Conservation (phyloP, 257 asterid genomes). For the Lycium ferocissimum region DNA sequence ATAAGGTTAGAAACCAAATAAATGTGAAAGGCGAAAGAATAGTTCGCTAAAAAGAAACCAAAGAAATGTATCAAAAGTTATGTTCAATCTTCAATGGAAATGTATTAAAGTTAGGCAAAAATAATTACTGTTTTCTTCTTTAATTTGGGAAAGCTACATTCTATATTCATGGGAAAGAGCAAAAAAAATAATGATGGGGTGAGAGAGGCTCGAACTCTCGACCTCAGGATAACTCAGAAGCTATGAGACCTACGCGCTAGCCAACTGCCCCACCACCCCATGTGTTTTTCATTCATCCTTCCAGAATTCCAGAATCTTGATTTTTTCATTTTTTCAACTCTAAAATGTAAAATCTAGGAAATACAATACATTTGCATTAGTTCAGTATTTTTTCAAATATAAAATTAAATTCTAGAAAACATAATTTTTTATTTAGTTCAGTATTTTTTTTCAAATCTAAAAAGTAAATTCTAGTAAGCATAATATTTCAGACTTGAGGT, state of each 20-base stretch:
- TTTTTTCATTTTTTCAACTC: no score
- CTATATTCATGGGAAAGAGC: no score
- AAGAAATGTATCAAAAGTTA: neutral
- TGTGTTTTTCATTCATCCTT: accelerated
- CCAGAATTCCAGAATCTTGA: no score
- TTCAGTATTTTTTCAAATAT: no score
- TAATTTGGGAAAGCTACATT: neutral
- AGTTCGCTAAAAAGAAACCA: neutral
- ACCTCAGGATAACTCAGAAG: constrained; percentile 38
- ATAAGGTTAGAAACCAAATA: neutral
- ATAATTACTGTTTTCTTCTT: neutral
- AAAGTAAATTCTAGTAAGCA: neutral
- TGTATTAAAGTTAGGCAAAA: neutral
- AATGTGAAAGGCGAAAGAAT: no score
- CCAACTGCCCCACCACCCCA: constrained; percentile 99
- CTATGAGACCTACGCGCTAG: constrained; percentile 99
- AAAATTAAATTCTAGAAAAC: no score
- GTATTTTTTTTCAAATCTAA: neutral
- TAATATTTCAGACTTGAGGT: no score
- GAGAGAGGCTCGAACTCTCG: constrained; percentile 28
- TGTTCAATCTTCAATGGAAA: neutral
- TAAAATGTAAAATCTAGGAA: no score
- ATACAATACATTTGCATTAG: no score
- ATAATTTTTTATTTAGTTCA: no score
- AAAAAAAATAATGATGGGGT: neutral